phyloP scores from a whole-genome alignment of 1,284 basidiomycete genomes.

The Melampsora americana region DNA sequence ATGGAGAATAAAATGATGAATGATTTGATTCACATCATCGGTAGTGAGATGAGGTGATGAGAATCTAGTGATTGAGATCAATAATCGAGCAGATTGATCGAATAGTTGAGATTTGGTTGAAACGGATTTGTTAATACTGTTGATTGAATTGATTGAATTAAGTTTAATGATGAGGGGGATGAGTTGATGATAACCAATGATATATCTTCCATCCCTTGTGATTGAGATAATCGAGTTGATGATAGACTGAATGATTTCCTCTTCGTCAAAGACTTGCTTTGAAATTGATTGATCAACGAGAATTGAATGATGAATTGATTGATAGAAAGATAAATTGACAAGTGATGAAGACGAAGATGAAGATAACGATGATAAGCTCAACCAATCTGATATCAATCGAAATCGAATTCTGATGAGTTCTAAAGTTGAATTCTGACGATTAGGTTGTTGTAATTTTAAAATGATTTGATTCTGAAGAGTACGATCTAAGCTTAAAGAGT shows the following conservation, averaged over 20 bases:
- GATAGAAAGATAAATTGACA: background rate
- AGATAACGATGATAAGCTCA: too few relatives aligned
- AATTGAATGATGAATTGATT: constrained; percentile 7
- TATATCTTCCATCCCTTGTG: constrained; percentile 25
- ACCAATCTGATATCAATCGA: too few relatives aligned
- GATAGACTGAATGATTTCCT: constrained; percentile 9
- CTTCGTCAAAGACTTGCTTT: background rate
- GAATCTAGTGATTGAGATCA: constrained; percentile 42
- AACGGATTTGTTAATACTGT: background rate
- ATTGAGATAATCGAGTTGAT: background rate
- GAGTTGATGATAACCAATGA: constrained; percentile 12
- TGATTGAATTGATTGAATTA: background rate
- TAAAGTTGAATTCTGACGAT: too few relatives aligned
- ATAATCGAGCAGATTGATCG: background rate
- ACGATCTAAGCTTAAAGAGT: too few relatives aligned
- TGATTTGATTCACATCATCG: constrained; percentile 30
- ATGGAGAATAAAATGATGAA: constrained; percentile 28
- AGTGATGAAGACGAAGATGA: too few relatives aligned
- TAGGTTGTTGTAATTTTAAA: too few relatives aligned
- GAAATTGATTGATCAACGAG: background rate
- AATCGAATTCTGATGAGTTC: too few relatives aligned
- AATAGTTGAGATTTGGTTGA: constrained; percentile 9
- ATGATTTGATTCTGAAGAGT: too few relatives aligned
- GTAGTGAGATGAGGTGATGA: constrained; percentile 33
- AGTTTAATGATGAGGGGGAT: constrained; percentile 11